Evolutionary conservation across 2,329 filamentous ascomycete genomes (phyloP).

Genomic region (Penicillium sp.): DNA sequence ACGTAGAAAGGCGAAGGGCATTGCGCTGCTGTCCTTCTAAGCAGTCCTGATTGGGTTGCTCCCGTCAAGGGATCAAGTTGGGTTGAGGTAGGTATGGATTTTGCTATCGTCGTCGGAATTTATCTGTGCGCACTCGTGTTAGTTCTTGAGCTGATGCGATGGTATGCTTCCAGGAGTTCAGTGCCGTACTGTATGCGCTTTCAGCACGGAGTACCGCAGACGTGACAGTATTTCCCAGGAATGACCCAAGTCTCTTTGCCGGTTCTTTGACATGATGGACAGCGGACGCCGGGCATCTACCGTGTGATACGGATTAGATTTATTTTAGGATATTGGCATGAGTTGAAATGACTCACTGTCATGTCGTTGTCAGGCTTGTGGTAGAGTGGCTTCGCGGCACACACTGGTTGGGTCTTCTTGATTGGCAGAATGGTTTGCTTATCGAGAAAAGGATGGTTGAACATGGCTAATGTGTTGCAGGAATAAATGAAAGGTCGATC

Average conservation of each 20-base stretch:
- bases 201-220: slow-evolving; percentile 44
- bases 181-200: slow-evolving; percentile 3
- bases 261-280: slow-evolving; percentile 42
- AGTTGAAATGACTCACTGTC: slow-evolving; percentile 16
- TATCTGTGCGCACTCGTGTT: slow-evolving; percentile 1
- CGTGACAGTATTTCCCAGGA: slow-evolving; percentile 51
- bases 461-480: slow-evolving; percentile 17
- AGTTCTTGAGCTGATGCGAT: background rate
- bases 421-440: slow-evolving; percentile 11
- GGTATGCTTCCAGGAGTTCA: background rate
- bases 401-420: slow-evolving; percentile 3
- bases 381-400: background rate
- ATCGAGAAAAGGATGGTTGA: slow-evolving; percentile 6
- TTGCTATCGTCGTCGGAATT: background rate
- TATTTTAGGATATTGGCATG: background rate
- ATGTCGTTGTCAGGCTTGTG: slow-evolving; percentile 13
- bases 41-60: background rate
- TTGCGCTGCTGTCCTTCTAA: slow-evolving; percentile 6
- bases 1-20: background rate
- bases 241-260: slow-evolving; percentile 52
- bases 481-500: slow-evolving; percentile 5
- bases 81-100: background rate
- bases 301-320: background rate
- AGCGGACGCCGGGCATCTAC: slow-evolving; percentile 52
- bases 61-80: background rate